Evolutionary conservation across 2,329 filamentous ascomycete genomes (phyloP).

Genomic region (Hymenoscyphus linearis): DNA sequence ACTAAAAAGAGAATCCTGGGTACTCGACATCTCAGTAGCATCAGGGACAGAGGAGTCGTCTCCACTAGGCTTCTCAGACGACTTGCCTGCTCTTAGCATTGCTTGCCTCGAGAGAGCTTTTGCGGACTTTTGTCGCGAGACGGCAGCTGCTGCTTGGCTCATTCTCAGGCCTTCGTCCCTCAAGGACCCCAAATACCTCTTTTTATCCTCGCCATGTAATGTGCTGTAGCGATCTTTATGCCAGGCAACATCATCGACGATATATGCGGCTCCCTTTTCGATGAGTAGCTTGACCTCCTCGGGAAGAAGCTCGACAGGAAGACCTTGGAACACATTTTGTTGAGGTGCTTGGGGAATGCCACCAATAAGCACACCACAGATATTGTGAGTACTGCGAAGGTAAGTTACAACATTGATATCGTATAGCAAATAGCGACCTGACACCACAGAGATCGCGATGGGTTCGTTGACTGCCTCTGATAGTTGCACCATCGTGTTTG

Average conservation of each 20-base stretch:
- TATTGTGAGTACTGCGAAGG: constrained; percentile 73
- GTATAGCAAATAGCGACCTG: constrained; percentile 82
- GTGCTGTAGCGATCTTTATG: constrained; percentile 62
- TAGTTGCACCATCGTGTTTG: constrained; percentile 16
- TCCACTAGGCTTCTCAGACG: constrained; percentile 4
- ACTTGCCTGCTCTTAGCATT: constrained; percentile 17
- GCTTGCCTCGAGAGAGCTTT: constrained; percentile 27
- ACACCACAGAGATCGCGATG: constrained; percentile 75
- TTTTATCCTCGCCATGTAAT: constrained; percentile 51
- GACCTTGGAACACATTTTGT: constrained; percentile 87
- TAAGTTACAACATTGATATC: constrained; percentile 74
- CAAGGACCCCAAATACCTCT: constrained; percentile 58
- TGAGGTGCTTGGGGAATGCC: constrained; percentile 88
- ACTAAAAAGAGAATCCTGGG: constrained; percentile 19
- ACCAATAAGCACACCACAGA: constrained; percentile 80
- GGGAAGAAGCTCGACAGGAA: constrained; percentile 83
- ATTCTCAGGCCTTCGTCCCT: constrained; percentile 39
- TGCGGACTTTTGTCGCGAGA: constrained; percentile 22
- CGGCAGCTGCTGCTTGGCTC: constrained; percentile 35
- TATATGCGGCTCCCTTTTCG: constrained; percentile 67
- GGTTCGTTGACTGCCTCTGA: constrained; percentile 39
- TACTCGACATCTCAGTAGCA: constrained; percentile 3
- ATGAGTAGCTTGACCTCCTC: constrained; percentile 84
- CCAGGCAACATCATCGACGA: constrained; percentile 71
- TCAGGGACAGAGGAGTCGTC: not conserved